These are phyloP conservation scores for Phoma sp. DNA, from an alignment of 2,329 filamentous ascomycete genomes.

Conservation along the genomic window DNA sequence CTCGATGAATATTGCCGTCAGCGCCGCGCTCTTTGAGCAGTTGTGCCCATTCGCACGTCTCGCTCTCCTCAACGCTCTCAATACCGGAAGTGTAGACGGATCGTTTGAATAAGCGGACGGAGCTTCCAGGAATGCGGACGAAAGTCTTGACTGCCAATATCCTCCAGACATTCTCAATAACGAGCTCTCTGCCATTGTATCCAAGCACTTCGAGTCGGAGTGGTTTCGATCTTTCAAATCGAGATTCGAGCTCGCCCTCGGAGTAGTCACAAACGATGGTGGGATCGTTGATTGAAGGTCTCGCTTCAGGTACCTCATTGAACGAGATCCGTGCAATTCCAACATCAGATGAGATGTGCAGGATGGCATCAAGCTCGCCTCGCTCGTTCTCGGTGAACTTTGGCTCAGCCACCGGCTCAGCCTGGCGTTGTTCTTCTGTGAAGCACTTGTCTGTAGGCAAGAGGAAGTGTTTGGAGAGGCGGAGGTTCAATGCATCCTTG, in stretches of 20 bases:
- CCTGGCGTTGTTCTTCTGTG: constrained; percentile 16
- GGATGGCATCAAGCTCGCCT: constrained; percentile 21
- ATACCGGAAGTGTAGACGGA: constrained; percentile 29
- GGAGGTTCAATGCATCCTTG: constrained; percentile 38
- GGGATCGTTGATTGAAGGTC: constrained; percentile 24
- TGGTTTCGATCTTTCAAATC: constrained; percentile 37
- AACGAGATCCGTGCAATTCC: constrained; percentile 41
- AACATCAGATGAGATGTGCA: constrained; percentile 28
- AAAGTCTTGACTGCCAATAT: constrained; percentile 35
- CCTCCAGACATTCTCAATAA: constrained; percentile 43
- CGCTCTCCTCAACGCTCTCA: neutral
- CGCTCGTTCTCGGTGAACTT: constrained; percentile 20
- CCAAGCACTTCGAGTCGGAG: constrained; percentile 45
- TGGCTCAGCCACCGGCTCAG: constrained; percentile 5
- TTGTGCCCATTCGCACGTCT: constrained; percentile 28
- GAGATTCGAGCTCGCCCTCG: constrained; percentile 36
- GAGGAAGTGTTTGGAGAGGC: constrained; percentile 35
- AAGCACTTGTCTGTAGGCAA: constrained; percentile 30
- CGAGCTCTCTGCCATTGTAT: constrained; percentile 51
- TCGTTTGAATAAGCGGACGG: constrained; percentile 49
- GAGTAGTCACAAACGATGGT: constrained; percentile 25
- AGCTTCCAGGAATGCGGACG: constrained; percentile 50
- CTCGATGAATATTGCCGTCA: constrained; percentile 46
- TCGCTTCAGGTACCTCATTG: constrained; percentile 24
- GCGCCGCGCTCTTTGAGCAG: constrained; percentile 23